These are phyloP conservation scores for Lactarius deliciosus DNA, from an alignment of 768 basidiomycete species.

Conservation along the genomic window DNA sequence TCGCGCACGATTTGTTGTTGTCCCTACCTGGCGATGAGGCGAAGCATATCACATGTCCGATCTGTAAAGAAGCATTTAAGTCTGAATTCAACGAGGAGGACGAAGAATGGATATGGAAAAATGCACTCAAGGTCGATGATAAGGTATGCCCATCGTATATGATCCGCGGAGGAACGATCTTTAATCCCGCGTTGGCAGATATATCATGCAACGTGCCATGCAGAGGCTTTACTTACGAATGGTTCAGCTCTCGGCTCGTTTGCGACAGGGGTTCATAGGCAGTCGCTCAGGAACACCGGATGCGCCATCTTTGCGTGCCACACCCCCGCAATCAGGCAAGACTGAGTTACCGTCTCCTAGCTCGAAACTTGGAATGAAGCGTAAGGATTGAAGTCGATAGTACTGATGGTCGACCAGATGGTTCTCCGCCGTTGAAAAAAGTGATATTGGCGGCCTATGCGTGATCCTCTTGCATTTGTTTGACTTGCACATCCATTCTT, in stretches of 20 bases:
- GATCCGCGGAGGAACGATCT: neutral
- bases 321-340: conserved; percentile 38
- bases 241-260: conserved; percentile 63
- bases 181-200: conserved; percentile 50
- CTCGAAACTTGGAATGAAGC: conserved; percentile 61
- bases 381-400: conserved; percentile 62
- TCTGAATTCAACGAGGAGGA: conserved; percentile 93
- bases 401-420: conserved; percentile 38
- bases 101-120: conserved; percentile 98
- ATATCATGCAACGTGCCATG: conserved; percentile 93
- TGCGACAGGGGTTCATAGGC: conserved; percentile 57
- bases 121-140: conserved; percentile 82
- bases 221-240: conserved; percentile 58
- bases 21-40: conserved; percentile 90
- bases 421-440: conserved; percentile 69
- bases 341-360: conserved; percentile 50
- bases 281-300: conserved; percentile 84
- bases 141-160: conserved; percentile 50
- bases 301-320: conserved; percentile 38
- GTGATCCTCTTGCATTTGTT: conserved; percentile 19
- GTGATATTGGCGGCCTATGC: conserved; percentile 41
- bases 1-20: conserved; percentile 76
- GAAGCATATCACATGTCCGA: conserved; percentile 81
- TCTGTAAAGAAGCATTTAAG: conserved; percentile 93
- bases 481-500: conserved; percentile 19